These are phyloP conservation scores for Lumnitzera racemosa DNA, from an alignment of 345 rosid genomes.

Conservation along the genomic window DNA sequence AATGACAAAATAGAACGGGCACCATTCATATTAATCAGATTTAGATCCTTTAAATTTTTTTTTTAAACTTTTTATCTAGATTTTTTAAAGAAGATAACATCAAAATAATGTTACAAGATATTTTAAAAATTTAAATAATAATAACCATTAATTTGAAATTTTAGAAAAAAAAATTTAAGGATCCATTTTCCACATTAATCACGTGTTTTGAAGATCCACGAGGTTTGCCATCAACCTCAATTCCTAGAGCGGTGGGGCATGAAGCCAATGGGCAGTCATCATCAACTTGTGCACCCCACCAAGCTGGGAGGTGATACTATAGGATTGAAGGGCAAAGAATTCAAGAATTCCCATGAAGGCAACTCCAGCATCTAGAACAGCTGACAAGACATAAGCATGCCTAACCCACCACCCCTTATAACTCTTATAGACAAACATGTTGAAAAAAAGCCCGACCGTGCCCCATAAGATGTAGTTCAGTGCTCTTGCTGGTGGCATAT, in stretches of 20 bases:
- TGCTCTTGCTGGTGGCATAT: slow-evolving; percentile 60
- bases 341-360: slow-evolving; percentile 63
- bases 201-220: no score
- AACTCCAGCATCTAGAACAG: slow-evolving; percentile 72
- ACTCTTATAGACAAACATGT: slow-evolving; percentile 50
- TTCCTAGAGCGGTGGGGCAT: slow-evolving; percentile 69
- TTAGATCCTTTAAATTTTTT: no score
- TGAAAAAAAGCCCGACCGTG: slow-evolving; percentile 61
- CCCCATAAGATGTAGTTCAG: slow-evolving; percentile 58
- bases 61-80: no score
- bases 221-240: slow-evolving; percentile 18
- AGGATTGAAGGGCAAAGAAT: slow-evolving; percentile 49
- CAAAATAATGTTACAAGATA: no score
- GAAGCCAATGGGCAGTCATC: slow-evolving; percentile 63
- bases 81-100: no score
- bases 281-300: slow-evolving; percentile 56
- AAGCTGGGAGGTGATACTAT: slow-evolving; percentile 40
- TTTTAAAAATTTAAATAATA: no score
- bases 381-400: slow-evolving; percentile 64
- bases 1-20: no score
- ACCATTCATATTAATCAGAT: no score
- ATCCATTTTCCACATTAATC: no score
- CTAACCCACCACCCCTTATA: slow-evolving; percentile 75
- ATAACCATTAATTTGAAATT: no score
- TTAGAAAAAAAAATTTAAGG: no score